Evolutionary conservation across 352 stramenopile genomes (phyloP), one percentile per base, ranked within the genome.

Genomic region (Phytophthora pseudosyringae): DNA sequence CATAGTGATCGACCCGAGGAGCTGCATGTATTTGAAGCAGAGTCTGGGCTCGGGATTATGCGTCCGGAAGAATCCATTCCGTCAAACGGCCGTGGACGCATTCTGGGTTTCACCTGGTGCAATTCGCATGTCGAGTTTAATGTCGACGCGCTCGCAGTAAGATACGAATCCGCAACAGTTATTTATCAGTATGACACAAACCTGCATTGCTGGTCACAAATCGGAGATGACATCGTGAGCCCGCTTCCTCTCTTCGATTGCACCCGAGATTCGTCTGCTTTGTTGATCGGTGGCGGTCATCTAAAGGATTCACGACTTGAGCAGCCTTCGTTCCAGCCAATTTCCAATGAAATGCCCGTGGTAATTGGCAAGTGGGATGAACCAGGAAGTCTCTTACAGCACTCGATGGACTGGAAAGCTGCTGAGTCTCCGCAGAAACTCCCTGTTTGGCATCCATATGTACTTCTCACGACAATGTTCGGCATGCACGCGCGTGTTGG

Each of bases 311-410:
- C 33, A 36, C 66, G 58, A 29, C n/a, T 31, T 10, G 15, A 59
- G 13, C 66, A 52, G 9, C 26, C 49, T 10, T 52, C 39, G 13
- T 59, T 58, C 53, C 44, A 74, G 54, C 44, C 44, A 18, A 59
- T 73, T 56, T 86, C 77, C n/a, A 89, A 89, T 53, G 84, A 95
- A 66, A 92, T 91, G 65, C 84, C 83, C 4, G 71, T 89, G 16
- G 83, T 93, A 3, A 60, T 93, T 38, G 82, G 81, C 35, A 95
- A 94, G 53, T 94, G 84, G 84, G 84, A 93, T 69, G 87, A 93
- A 26, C 86, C 83, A 9, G 81, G 84, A 25, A 88, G 71, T 11
- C 52, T 93, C 25, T 31, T 91, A 15, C 83, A 93, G 49, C 58
- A 82, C 41, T 78, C 82, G 0, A 93, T 93, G 84, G 83, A 92